phyloP scores from a whole-genome alignment of 352 stramenopile species.

The Globisporangium abappressorium region DNA sequence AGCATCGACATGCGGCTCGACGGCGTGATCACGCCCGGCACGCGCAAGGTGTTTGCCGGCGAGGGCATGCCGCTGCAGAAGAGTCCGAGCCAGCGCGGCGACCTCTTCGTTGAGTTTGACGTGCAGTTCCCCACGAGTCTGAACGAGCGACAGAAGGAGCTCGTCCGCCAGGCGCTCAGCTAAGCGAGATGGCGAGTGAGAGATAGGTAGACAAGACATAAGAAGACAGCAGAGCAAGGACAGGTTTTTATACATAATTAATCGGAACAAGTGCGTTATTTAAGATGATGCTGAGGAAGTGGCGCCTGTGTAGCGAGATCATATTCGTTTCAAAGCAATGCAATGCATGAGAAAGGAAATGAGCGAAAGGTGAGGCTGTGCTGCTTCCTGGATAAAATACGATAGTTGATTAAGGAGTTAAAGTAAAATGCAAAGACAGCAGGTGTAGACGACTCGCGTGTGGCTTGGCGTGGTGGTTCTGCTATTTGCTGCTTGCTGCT shows the following conservation, averaged over 20 bases:
- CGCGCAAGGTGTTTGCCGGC: slow-evolving; percentile 89
- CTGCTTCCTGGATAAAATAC: background rate
- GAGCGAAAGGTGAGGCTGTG: too few species aligned
- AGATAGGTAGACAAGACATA: background rate
- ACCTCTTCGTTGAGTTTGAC: slow-evolving; percentile 96
- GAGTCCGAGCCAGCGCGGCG: slow-evolving; percentile 73
- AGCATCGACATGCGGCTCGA: slow-evolving; percentile 88
- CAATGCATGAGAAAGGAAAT: too few species aligned
- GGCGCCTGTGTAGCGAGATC: background rate
- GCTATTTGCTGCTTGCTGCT: background rate
- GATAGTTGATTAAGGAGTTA: slow-evolving; percentile 9
- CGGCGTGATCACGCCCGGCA: slow-evolving; percentile 89
- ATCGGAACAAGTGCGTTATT: background rate
- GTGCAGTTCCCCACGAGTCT: slow-evolving; percentile 95
- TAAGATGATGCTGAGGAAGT: background rate
- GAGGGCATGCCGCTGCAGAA: slow-evolving; percentile 96
- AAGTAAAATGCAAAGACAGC: background rate
- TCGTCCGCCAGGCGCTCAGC: slow-evolving; percentile 61
- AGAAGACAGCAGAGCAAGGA: slow-evolving; percentile 1
- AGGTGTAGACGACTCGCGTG: background rate
- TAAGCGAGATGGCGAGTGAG: slow-evolving; percentile 27
- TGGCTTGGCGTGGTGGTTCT: background rate
- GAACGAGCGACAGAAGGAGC: slow-evolving; percentile 64
- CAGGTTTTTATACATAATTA: slow-evolving; percentile 3
- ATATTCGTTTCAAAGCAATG: too few species aligned